Percentiles rank a stretch among this genome's conserved stretches.
These are phyloP conservation scores for Clavispora carvajalis DNA, from an alignment of 805 yeast species.

Conservation along the genomic window DNA sequence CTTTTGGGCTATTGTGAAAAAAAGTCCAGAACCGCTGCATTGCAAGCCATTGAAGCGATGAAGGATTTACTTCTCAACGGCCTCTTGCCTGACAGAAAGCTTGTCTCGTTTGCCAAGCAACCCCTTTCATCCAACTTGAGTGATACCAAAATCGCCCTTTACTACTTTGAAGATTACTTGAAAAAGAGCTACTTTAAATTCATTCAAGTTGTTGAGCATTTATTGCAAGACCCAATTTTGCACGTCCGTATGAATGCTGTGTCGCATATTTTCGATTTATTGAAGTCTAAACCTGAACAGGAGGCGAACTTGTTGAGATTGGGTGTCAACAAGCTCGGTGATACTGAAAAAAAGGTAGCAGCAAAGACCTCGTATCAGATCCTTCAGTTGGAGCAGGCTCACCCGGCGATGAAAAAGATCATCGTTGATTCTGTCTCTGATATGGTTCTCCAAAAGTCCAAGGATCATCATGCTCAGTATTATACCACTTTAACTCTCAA, in stretches of 20 bases:
- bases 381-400: conserved; percentile 77
- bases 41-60: conserved; percentile 84
- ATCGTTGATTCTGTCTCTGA: conserved; percentile 78
- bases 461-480: conserved; percentile 84
- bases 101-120: conserved; percentile 68
- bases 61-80: conserved; percentile 85
- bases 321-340: conserved; percentile 94
- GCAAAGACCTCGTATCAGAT: conserved; percentile 82
- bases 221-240: conserved; percentile 87
- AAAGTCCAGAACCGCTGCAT: conserved; percentile 88
- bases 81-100: conserved; percentile 79
- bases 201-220: conserved; percentile 67
- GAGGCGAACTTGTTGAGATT: conserved; percentile 84
- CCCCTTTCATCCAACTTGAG: conserved; percentile 45
- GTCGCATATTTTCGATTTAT: conserved; percentile 70
- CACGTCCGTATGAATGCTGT: conserved; percentile 79
- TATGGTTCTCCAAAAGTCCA: conserved; percentile 63
- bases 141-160: conserved; percentile 56
- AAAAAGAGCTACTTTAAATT: conserved; percentile 73
- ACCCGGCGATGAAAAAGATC: conserved; percentile 91
- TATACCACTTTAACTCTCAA: conserved; percentile 84
- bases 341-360: conserved; percentile 82
- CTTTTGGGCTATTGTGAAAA: conserved; percentile 75
- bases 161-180: conserved; percentile 85
- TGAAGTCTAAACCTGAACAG: conserved; percentile 90